A percentile compares a stretch with the other conserved stretches of the same genome.
These are phyloP conservation scores for Dendrobium huoshanense DNA, from an alignment of 106 monocot species.

Conservation along the genomic window DNA sequence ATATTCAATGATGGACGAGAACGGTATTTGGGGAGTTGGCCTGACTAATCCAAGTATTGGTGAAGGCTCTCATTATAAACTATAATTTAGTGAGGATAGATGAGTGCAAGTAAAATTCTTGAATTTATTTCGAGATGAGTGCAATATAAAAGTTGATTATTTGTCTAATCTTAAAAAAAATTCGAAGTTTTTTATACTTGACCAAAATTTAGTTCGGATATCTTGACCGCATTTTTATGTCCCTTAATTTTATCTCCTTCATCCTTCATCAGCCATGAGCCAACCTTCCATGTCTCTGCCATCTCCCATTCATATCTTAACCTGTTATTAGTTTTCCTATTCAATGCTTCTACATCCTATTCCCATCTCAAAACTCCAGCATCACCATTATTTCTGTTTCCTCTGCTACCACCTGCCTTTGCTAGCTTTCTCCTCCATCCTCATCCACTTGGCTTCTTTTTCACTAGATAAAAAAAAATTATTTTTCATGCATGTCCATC, in stretches of 20 bases:
- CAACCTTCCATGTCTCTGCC: not conserved
- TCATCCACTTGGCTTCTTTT: no score
- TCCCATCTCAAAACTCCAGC: not conserved
- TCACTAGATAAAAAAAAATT: no score
- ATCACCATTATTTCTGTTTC: not conserved
- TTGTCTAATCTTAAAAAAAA: not conserved
- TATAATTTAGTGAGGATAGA: not conserved
- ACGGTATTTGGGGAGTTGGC: not conserved
- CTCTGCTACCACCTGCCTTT: not conserved
- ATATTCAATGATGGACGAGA: not conserved
- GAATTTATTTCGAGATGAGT: no score
- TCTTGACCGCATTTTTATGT: no score
- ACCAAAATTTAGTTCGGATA: no score
- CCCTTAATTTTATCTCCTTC: no score
- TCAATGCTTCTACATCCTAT: not conserved
- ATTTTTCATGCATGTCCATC: no score
- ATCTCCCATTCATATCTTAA: not conserved
- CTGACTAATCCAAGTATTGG: not conserved
- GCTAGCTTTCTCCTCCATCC: no score
- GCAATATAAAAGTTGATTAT: no score
- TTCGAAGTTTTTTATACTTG: no score
- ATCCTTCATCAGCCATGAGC: no score
- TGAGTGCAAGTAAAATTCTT: no score
- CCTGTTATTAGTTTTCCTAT: not conserved
- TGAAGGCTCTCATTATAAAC: not conserved